Evolutionary conservation across 1,139 yeast species (phyloP).

Genomic region (Taiozyma onychis): DNA sequence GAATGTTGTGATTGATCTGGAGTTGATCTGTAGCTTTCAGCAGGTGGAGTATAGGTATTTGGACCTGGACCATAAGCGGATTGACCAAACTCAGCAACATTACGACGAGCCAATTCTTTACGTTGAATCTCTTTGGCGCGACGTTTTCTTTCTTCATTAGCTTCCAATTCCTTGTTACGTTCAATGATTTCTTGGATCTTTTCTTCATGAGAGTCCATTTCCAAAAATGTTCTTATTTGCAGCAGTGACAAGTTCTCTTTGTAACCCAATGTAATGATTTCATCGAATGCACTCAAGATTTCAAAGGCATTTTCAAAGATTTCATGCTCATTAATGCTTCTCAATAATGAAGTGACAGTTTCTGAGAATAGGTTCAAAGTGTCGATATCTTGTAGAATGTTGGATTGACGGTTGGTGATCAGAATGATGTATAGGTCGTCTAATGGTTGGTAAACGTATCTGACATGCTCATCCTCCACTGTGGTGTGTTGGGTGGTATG

Average conservation of each 20-base stretch:
- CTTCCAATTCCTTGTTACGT: slow-evolving; percentile 94
- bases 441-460: slow-evolving; percentile 94
- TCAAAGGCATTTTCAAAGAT: slow-evolving; percentile 83
- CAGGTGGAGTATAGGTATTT: slow-evolving; percentile 3
- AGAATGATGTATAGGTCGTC: slow-evolving; percentile 91
- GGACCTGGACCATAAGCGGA: slow-evolving; percentile 7
- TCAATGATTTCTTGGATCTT: slow-evolving; percentile 97
- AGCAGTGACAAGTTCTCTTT: slow-evolving; percentile 78
- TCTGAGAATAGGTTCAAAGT: slow-evolving; percentile 84
- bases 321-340: slow-evolving; percentile 76
- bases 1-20: slow-evolving; percentile 22
- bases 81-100: slow-evolving; percentile 2
- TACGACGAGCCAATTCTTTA: slow-evolving; percentile 43
- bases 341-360: slow-evolving; percentile 69
- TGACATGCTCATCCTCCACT: slow-evolving; percentile 86
- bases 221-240: slow-evolving; percentile 86
- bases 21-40: slow-evolving; percentile 1
- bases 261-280: slow-evolving; percentile 84
- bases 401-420: slow-evolving; percentile 86
- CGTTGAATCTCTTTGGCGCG: slow-evolving; percentile 94
- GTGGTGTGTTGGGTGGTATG: slow-evolving; percentile 84
- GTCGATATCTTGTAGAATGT: slow-evolving; percentile 91
- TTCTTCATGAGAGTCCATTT: slow-evolving; percentile 98
- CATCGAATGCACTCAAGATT: slow-evolving; percentile 88
- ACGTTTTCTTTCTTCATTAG: slow-evolving; percentile 94